Base-by-base conservation (phyloP, 192 early-diverging fungal genomes). In the Backusella australiensis region DNA sequence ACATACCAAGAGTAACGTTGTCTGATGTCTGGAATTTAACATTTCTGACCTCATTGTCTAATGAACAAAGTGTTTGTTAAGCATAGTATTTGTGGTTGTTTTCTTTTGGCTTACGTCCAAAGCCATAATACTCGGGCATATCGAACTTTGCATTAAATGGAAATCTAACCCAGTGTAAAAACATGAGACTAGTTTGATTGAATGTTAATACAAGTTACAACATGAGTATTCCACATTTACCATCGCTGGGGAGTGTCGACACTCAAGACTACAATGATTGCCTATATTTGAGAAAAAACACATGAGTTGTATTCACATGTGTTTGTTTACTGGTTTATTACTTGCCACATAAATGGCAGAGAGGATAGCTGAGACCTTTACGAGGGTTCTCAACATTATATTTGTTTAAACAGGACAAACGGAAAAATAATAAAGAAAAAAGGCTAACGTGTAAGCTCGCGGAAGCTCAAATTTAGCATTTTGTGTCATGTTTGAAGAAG, bases 21-120 rank as follows among this genome's bases (percentile, higher is more conserved):
- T 83, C 82, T 19, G 65, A 35, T 15, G 82, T 80, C 21, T 36
- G 59, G 29, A 83, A 68, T 17, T 65, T 38, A 6, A 83, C 26
- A 71, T 83, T 83, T n/a, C 82, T 68, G 36, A 71, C 78, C 34
- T 73, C 71, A 68, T 83, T 80, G 36, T 83, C 82, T 83, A 72
- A 35, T 23, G 11, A 34, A 21, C 17, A 7, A 35, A 14, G 17
- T 67, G 9, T 19, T 2, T 32, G 35, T 6, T 49, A 73, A 19
- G 2, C n/a, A 0, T 4, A 19, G 34, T 34, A 41, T 17, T 41
- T 14, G n/a, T 2, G 6, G 56, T 17, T 38, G 34, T 11, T 17
- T 41, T 26, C 6, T 8, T 19, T 32, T n/a, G 38, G 59, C 73
- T 69, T 75, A 83, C 82, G 82, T 36, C 75, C 82, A 73, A 80